phyloP scores from a whole-genome alignment of 2,329 filamentous ascomycete genomes.

The Fusarium tupiense region DNA sequence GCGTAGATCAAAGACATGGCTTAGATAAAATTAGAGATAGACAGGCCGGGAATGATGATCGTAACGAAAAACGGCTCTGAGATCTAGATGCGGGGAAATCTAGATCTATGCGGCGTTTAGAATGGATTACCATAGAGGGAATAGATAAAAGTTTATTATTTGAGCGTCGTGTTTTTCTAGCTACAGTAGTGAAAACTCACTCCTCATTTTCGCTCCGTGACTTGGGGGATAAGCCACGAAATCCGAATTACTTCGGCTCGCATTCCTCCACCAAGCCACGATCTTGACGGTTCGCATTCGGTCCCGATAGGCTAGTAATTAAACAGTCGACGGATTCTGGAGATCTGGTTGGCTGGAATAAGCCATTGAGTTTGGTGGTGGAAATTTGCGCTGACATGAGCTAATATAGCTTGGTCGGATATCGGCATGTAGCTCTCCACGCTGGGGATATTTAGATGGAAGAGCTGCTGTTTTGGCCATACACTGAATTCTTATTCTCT shows the following conservation, averaged over 20 bases:
- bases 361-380: not conserved
- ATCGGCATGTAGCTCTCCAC: not conserved
- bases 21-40: not conserved
- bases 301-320: not conserved
- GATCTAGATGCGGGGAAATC: not conserved
- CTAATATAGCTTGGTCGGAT: not conserved
- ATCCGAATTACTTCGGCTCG: not conserved
- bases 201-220: not conserved
- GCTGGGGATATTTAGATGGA: not conserved
- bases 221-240: not conserved
- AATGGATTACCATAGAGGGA: not conserved
- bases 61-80: not conserved
- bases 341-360: not conserved
- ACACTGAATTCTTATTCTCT: not conserved
- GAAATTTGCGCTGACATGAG: not conserved
- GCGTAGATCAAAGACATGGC: not conserved
- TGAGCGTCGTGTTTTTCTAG: not conserved
- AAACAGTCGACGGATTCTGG: not conserved
- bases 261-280: not conserved
- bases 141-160: conserved; percentile 17
- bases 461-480: not conserved
- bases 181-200: not conserved
- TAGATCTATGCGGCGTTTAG: not conserved
- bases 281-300: not conserved
- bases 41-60: not conserved